Conservation (phyloP, 75 land plant species). For the Larix kaempferi region DNA sequence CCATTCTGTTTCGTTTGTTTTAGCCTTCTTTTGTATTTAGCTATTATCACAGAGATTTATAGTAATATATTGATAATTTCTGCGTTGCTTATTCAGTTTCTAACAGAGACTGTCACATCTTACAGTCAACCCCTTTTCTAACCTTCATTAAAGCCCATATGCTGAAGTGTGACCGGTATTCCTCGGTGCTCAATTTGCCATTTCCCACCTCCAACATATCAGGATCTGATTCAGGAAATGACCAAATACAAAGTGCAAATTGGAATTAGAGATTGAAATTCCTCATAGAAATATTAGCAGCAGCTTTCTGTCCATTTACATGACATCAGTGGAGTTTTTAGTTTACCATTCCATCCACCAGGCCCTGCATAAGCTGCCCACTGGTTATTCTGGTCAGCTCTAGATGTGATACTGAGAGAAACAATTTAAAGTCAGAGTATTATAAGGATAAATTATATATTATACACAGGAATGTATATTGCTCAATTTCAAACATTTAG, state of each 20-base stretch:
- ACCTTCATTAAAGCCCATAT: conserved; percentile 93
- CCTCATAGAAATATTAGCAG: background rate
- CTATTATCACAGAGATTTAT: too few species aligned
- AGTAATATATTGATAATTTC: too few species aligned
- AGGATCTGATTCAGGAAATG: conserved; percentile 53
- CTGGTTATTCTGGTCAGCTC: conserved; percentile 59
- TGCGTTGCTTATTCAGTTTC: too few species aligned
- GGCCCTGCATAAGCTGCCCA: conserved; percentile 78
- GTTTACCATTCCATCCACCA: conserved; percentile 83
- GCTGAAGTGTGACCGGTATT: conserved; percentile 85
- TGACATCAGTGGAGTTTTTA: background rate
- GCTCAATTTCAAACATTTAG: background rate
- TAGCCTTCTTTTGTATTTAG: too few species aligned
- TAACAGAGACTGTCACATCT: background rate
- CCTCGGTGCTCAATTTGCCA: conserved; percentile 78
- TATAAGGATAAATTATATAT: background rate
- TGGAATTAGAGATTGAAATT: background rate
- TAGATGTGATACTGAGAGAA: conserved; percentile 42
- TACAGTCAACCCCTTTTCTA: background rate
- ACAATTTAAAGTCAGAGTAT: background rate
- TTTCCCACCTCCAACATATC: conserved; percentile 97
- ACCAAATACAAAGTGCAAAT: background rate
- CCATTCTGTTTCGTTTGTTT: too few species aligned
- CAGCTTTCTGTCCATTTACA: background rate
- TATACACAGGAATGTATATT: background rate